These are phyloP conservation scores for Geotrichum candidum DNA, from an alignment of 1,139 yeast genomes.

Conservation along the genomic window DNA sequence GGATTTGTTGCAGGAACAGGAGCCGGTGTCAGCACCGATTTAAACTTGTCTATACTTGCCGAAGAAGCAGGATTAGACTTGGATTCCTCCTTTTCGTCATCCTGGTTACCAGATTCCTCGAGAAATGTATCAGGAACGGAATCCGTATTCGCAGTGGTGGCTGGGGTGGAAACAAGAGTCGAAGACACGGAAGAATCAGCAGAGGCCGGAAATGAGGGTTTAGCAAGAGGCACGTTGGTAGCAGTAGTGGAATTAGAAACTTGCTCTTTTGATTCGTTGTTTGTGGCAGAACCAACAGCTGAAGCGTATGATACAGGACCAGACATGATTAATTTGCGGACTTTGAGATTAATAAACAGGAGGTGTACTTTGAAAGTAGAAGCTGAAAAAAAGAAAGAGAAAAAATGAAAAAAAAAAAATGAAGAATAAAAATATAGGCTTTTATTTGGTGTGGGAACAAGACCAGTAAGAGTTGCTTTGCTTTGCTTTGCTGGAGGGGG, in stretches of 20 bases:
- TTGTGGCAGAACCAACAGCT: constrained; percentile 25
- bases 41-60: constrained; percentile 17
- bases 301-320: constrained; percentile 30
- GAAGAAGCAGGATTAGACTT: constrained; percentile 7
- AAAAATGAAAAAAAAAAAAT: background rate
- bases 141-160: constrained; percentile 1
- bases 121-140: constrained; percentile 30
- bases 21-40: constrained; percentile 39
- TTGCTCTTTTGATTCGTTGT: constrained; percentile 16
- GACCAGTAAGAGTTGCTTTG: background rate
- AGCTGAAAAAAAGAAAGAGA: background rate
- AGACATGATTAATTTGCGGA: constrained; percentile 18
- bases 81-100: constrained; percentile 8
- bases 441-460: background rate
- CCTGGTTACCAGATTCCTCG: constrained; percentile 22
- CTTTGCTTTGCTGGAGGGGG: background rate
- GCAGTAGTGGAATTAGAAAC: constrained; percentile 10
- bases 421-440: background rate
- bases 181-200: background rate
- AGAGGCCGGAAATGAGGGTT: constrained; percentile 19
- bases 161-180: background rate
- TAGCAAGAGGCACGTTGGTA: constrained; percentile 20
- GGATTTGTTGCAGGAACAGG: constrained; percentile 41
- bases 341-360: background rate
- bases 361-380: background rate